A percentile compares a stretch with the other conserved stretches of the same genome.
phyloP scores from a whole-genome alignment of 2,329 filamentous ascomycete genomes.

The Ilyonectria mors-panacis region DNA sequence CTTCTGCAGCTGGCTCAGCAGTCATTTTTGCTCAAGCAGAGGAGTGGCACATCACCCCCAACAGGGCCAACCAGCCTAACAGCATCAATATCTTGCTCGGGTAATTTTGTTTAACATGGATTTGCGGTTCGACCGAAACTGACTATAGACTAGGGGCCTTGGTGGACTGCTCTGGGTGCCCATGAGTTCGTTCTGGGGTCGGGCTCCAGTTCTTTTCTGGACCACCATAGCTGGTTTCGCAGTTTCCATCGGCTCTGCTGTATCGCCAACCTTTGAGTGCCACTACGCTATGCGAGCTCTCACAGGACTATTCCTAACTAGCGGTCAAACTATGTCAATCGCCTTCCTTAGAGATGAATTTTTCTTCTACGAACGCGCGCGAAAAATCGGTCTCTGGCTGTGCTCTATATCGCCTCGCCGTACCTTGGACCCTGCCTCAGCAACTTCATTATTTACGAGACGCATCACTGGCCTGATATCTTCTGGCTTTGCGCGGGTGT shows the following conservation, averaged over 20 bases:
- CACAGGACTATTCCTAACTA: conserved; percentile 61
- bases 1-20: conserved; percentile 31
- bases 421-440: conserved; percentile 63
- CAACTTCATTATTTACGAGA: conserved; percentile 63
- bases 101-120: neutral
- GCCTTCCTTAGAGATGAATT: conserved; percentile 72
- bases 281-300: conserved; percentile 28
- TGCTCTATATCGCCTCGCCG: conserved; percentile 57
- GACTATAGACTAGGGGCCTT: conserved; percentile 15
- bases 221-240: conserved; percentile 29
- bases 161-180: conserved; percentile 36
- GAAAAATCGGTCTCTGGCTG: conserved; percentile 65
- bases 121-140: neutral
- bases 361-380: conserved; percentile 70
- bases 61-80: conserved; percentile 28
- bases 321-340: conserved; percentile 61
- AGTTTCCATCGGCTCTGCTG: conserved; percentile 21
- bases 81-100: conserved; percentile 34
- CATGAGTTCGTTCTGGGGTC: conserved; percentile 32
- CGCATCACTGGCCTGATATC: conserved; percentile 60
- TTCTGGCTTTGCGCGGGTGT: conserved; percentile 65
- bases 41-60: conserved; percentile 27
- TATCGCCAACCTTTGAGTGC: conserved; percentile 16
- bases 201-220: conserved; percentile 36
- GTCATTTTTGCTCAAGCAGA: conserved; percentile 32